Conservation (phyloP, 345 rosid species). For the Citropsis articulata region DNA sequence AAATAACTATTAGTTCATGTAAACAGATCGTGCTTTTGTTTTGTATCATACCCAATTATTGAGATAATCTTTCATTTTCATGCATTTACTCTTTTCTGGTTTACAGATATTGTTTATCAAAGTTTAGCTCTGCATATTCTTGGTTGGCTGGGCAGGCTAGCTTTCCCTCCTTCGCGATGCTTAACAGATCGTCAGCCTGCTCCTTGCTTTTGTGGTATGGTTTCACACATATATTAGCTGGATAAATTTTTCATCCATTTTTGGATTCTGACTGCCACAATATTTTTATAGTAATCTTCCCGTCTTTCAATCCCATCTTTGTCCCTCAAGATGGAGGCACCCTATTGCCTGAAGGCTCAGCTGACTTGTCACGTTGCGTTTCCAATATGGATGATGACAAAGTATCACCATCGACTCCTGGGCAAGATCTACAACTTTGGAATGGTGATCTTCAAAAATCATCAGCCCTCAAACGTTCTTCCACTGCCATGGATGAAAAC, state of each 20-base stretch:
- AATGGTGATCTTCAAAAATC: conserved; percentile 7
- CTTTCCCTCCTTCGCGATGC: conserved; percentile 14
- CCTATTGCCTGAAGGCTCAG: background rate
- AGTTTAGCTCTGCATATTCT: conserved; percentile 2
- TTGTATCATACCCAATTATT: background rate
- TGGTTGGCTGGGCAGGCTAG: conserved; percentile 32
- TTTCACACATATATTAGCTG: background rate
- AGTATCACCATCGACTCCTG: conserved; percentile 1
- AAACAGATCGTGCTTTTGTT: background rate
- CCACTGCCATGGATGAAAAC: background rate
- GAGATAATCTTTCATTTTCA: background rate
- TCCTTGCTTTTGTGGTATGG: conserved; percentile 3
- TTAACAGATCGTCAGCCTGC: background rate
- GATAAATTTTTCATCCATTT: background rate
- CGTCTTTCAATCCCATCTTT: conserved; percentile 11
- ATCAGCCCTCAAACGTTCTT: conserved; percentile 3
- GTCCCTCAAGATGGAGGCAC: background rate
- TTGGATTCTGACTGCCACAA: background rate
- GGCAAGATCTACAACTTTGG: conserved; percentile 13
- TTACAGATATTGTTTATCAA: background rate
- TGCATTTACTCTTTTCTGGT: background rate
- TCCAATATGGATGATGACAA: background rate
- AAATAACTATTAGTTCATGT: background rate
- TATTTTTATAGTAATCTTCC: conserved; percentile 10
- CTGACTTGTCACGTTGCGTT: background rate